These are phyloP conservation scores for Allium cepa DNA, from an alignment of 106 monocot genomes.

Conservation along the genomic window DNA sequence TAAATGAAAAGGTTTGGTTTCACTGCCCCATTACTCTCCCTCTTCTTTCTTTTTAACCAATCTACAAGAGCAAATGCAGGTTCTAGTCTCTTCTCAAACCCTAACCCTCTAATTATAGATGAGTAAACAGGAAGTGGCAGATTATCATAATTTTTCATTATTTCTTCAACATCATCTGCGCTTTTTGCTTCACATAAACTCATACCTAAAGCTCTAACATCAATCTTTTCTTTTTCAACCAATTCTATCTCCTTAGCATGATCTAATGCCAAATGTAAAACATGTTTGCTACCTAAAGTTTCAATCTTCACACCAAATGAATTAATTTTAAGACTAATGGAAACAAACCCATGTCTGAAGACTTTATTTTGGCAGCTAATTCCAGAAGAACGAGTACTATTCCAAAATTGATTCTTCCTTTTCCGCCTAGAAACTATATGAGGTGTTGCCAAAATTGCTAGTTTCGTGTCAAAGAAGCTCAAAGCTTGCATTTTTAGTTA, in stretches of 20 bases:
- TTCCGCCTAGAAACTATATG: constrained; percentile 31
- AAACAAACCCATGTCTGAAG: constrained; percentile 16
- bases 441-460: constrained; percentile 38
- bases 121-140: constrained; percentile 67
- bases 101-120: constrained; percentile 71
- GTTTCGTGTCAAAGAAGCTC: not conserved
- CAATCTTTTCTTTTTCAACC: constrained; percentile 21
- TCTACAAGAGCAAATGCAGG: constrained; percentile 78
- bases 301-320: constrained; percentile 18
- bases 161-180: constrained; percentile 51
- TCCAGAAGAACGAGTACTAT: not conserved
- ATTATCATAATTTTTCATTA: constrained; percentile 26
- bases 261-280: constrained; percentile 27
- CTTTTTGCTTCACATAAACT: constrained; percentile 42
- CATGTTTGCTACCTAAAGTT: constrained; percentile 21
- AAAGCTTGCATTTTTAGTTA: constrained; percentile 1
- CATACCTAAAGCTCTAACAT: constrained; percentile 52
- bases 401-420: constrained; percentile 9
- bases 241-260: constrained; percentile 10
- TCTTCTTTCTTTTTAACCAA: constrained; percentile 60
- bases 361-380: not conserved
- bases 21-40: not conserved
- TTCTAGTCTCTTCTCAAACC: constrained; percentile 49
- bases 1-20: constrained; percentile 59
- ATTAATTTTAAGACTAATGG: constrained; percentile 1